Conservation (phyloP, 1,284 basidiomycete genomes). For the Blastosporella zonata region DNA sequence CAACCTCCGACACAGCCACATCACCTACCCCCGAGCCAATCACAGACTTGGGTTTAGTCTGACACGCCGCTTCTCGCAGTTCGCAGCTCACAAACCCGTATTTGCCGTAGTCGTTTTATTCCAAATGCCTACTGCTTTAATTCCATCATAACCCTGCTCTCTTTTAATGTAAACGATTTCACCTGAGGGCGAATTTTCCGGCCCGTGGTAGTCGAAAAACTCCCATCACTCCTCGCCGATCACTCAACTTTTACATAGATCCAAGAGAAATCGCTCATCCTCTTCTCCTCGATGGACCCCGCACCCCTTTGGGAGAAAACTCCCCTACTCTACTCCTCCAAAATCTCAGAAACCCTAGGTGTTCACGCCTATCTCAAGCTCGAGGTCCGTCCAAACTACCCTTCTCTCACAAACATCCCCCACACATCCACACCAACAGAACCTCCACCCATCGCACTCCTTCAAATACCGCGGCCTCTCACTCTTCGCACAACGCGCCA, state of each 20-base stretch:
- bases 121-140: slow-evolving; percentile 1
- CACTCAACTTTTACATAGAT: neutral
- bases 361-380: slow-evolving; percentile 21
- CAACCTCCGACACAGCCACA: neutral
- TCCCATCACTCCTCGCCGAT: too few relatives aligned
- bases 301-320: slow-evolving; percentile 16
- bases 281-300: too few relatives aligned
- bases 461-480: slow-evolving; percentile 77
- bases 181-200: too few relatives aligned
- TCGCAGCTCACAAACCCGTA: neutral
- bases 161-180: neutral
- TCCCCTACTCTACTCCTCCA: slow-evolving; percentile 17
- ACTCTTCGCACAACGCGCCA: slow-evolving; percentile 51
- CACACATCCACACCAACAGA: slow-evolving; percentile 50
- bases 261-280: too few relatives aligned
- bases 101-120: neutral
- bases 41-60: too few relatives aligned
- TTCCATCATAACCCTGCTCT: neutral
- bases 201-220: too few relatives aligned
- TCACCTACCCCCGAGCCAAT: neutral
- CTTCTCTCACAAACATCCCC: neutral
- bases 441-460: slow-evolving; percentile 66
- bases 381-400: slow-evolving; percentile 10
- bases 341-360: slow-evolving; percentile 15
- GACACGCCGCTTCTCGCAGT: too few relatives aligned